Evolutionary conservation across 805 yeast genomes (phyloP).

Genomic region (Yarrowia sp.): DNA sequence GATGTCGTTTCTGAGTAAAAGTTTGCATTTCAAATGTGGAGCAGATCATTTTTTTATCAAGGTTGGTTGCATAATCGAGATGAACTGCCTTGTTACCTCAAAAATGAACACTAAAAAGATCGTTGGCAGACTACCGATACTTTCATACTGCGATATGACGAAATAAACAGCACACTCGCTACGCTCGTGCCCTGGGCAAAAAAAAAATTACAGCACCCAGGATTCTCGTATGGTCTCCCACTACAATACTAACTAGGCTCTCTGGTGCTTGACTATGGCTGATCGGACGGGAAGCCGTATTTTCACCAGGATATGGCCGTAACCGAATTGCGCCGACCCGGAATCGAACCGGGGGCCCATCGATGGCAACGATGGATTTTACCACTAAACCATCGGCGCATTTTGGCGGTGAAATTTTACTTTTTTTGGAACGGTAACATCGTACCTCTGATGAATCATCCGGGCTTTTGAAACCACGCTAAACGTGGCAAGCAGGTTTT

Average conservation of each 20-base stretch:
- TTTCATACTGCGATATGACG: too few relatives aligned
- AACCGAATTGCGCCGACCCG: constrained; percentile 9
- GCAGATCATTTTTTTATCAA: too few relatives aligned
- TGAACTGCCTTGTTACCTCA: too few relatives aligned
- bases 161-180: background rate
- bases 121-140: too few relatives aligned
- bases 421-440: background rate
- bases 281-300: constrained; percentile 15
- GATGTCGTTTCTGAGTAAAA: too few relatives aligned
- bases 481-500: too few relatives aligned
- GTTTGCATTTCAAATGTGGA: too few relatives aligned
- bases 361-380: constrained; percentile 16
- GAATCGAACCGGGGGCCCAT: constrained; percentile 18
- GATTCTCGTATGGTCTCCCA: constrained; percentile 18
- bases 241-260: constrained; percentile 14
- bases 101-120: too few relatives aligned
- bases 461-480: background rate
- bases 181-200: too few relatives aligned
- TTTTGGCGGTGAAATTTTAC: background rate
- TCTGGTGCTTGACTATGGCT: constrained; percentile 17
- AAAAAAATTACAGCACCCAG: constrained; percentile 8
- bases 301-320: constrained; percentile 18
- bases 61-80: too few relatives aligned
- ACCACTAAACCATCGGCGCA: constrained; percentile 15
- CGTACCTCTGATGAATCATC: background rate